Conservation (phyloP, 768 basidiomycete genomes). For the Boletus eberwhitei region DNA sequence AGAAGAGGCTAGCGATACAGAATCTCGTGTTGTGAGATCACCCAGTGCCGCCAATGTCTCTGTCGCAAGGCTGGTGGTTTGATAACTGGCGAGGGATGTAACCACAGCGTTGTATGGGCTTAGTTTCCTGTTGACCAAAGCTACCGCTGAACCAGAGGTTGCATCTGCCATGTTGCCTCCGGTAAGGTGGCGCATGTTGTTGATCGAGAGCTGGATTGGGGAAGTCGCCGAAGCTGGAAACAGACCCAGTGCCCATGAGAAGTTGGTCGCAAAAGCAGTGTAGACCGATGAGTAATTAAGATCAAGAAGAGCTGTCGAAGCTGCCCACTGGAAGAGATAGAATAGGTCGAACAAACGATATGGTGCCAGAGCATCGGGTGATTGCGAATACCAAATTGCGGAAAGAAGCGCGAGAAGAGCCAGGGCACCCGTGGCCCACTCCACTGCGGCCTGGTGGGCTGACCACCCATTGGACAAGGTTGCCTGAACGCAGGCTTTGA, state of each 20-base stretch:
- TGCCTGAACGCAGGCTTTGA: constrained; percentile 88
- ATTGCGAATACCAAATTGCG: constrained; percentile 52
- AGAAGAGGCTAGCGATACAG: constrained; percentile 2
- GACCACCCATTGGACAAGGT: constrained; percentile 92
- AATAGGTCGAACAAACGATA: constrained; percentile 80
- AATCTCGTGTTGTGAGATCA: constrained; percentile 7
- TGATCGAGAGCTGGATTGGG: constrained; percentile 72
- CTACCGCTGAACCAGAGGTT: constrained; percentile 57
- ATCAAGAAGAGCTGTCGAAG: constrained; percentile 70
- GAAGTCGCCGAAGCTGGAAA: constrained; percentile 52
- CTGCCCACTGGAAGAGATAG: constrained; percentile 82
- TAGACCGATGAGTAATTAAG: constrained; percentile 89
- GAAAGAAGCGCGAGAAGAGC: constrained; percentile 57
- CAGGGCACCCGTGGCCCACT: constrained; percentile 73
- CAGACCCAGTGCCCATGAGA: constrained; percentile 84
- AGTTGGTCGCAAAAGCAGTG: constrained; percentile 78
- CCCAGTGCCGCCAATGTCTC: constrained; percentile 13
- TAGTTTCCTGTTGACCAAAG: constrained; percentile 74
- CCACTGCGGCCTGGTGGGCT: constrained; percentile 66
- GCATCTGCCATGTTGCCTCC: constrained; percentile 71
- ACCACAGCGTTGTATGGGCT: constrained; percentile 66
- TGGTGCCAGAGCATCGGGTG: constrained; percentile 58
- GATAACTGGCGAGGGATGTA: not conserved
- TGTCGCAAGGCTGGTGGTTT: not conserved
- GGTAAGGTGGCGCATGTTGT: constrained; percentile 76